A percentile compares a stretch with the other conserved stretches of the same genome.
phyloP scores from a whole-genome alignment of 2,329 filamentous ascomycete species.

The Parascedosporium putredinis region DNA sequence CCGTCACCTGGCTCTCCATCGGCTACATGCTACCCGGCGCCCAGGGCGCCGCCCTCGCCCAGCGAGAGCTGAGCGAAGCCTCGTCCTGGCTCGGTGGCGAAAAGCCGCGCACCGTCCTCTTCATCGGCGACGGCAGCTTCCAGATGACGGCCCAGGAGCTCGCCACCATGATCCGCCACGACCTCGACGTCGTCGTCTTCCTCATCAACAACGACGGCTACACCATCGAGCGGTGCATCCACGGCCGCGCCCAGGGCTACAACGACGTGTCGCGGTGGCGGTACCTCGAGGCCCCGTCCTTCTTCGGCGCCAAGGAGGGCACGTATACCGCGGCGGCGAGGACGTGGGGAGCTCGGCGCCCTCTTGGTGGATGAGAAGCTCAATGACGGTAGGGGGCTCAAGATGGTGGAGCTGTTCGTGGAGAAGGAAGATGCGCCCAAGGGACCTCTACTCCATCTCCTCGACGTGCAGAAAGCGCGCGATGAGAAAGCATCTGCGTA shows the following conservation, averaged over 20 bases:
- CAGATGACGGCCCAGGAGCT: conserved; percentile 79
- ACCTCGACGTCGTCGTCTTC: conserved; percentile 70
- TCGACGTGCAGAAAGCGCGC: conserved; percentile 11
- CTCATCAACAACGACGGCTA: conserved; percentile 82
- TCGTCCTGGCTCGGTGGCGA: conserved; percentile 26
- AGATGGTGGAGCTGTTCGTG: conserved; percentile 23
- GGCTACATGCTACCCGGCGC: conserved; percentile 50
- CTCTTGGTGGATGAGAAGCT: conserved; percentile 18
- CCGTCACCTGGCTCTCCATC: conserved; percentile 63
- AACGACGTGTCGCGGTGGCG: conserved; percentile 74
- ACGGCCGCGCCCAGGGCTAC: conserved; percentile 69
- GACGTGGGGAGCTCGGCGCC: conserved; percentile 34
- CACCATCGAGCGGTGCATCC: conserved; percentile 82
- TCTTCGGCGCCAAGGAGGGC: conserved; percentile 49
- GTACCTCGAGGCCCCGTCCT: conserved; percentile 55
- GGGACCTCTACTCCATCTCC: conserved; percentile 13
- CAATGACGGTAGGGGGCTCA: conserved; percentile 15
- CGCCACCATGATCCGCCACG: conserved; percentile 69
- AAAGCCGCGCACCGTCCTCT: conserved; percentile 62
- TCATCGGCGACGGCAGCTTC: conserved; percentile 82
- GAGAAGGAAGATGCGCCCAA: conserved; percentile 21
- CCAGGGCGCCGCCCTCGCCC: conserved; percentile 61
- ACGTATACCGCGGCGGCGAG: conserved; percentile 27
- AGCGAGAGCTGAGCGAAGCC: conserved; percentile 39
- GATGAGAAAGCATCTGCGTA: background rate